Conservation (phyloP, 2,329 filamentous ascomycete species). For the Dactylellina sp. region DNA sequence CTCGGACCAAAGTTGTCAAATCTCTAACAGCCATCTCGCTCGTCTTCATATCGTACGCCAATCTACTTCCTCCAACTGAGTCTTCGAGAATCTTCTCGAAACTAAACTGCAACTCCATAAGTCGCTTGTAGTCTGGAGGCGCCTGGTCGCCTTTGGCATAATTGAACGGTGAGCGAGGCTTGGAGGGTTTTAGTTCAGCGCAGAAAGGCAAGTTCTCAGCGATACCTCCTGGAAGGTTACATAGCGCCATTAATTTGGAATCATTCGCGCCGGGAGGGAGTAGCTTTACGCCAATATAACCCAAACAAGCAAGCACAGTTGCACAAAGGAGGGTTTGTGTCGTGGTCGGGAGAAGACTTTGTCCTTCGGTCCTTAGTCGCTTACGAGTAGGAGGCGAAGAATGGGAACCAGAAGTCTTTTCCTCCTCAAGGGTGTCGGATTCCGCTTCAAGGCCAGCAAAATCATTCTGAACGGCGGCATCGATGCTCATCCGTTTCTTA, state of each 20-base stretch:
- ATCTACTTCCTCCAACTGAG: slow-evolving; percentile 73
- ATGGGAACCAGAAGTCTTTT: slow-evolving; percentile 1
- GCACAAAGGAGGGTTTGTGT: slow-evolving; percentile 14
- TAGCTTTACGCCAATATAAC: slow-evolving; percentile 26
- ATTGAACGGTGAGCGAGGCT: slow-evolving; percentile 26
- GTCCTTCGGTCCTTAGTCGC: slow-evolving; percentile 18
- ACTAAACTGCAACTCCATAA: slow-evolving; percentile 79
- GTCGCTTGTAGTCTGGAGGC: slow-evolving; percentile 52
- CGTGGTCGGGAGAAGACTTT: slow-evolving; percentile 4
- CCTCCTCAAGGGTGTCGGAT: slow-evolving; percentile 49
- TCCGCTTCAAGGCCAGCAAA: slow-evolving; percentile 16
- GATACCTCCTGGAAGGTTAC: slow-evolving; percentile 37
- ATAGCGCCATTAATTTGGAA: slow-evolving; percentile 33
- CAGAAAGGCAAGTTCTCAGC: slow-evolving; percentile 46
- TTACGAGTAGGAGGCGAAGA: slow-evolving; percentile 26
- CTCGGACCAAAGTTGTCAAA: slow-evolving; percentile 78
- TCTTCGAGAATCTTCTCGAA: slow-evolving; percentile 81
- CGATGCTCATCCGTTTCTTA: slow-evolving; percentile 32
- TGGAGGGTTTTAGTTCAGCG: background rate
- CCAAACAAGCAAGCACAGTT: slow-evolving; percentile 18
- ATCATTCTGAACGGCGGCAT: slow-evolving; percentile 28
- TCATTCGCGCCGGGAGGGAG: slow-evolving; percentile 23
- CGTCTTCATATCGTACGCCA: slow-evolving; percentile 83
- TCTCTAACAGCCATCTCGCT: slow-evolving; percentile 80
- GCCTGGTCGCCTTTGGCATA: slow-evolving; percentile 50